These are phyloP conservation scores for Chlamydomonas sp. DNA, from an alignment of 139 green algal genomes.

Conservation along the genomic window DNA sequence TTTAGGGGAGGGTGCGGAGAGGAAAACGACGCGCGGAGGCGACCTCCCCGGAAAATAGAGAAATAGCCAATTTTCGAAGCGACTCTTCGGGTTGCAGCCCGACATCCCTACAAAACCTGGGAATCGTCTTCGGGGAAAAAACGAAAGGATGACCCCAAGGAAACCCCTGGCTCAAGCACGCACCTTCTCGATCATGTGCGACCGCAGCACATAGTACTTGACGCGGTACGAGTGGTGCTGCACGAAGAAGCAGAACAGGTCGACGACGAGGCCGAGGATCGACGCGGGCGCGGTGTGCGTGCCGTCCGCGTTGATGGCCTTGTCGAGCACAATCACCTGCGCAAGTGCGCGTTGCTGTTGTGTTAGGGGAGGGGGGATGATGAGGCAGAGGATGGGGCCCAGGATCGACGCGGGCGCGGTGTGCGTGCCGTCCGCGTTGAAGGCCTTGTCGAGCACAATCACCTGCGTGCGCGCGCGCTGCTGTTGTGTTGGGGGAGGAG, in stretches of 20 bases:
- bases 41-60: too few relatives aligned
- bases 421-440: slow-evolving; percentile 16
- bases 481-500: slow-evolving; percentile 92
- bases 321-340: slow-evolving; percentile 20
- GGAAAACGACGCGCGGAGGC: too few relatives aligned
- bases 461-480: too few relatives aligned
- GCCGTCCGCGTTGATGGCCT: slow-evolving; percentile 15
- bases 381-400: slow-evolving; percentile 78
- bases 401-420: slow-evolving; percentile 48
- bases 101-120: too few relatives aligned
- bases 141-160: too few relatives aligned
- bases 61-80: too few relatives aligned
- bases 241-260: slow-evolving; percentile 95
- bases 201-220: slow-evolving; percentile 83
- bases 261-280: slow-evolving; percentile 72
- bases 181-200: slow-evolving; percentile 79
- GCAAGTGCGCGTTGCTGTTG: too few relatives aligned
- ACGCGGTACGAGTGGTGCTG: slow-evolving; percentile 78
- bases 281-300: slow-evolving; percentile 28
- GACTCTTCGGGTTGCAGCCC: too few relatives aligned
- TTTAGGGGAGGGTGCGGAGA: too few relatives aligned
- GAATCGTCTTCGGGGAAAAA: too few relatives aligned
- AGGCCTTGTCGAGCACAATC: slow-evolving; percentile 15
- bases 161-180: too few relatives aligned
- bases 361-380: slow-evolving; percentile 41